Percentiles rank a stretch among this genome's conserved stretches.
Evolutionary conservation across 345 rosid species (phyloP).

Genomic region (Eucalyptus marginata): DNA sequence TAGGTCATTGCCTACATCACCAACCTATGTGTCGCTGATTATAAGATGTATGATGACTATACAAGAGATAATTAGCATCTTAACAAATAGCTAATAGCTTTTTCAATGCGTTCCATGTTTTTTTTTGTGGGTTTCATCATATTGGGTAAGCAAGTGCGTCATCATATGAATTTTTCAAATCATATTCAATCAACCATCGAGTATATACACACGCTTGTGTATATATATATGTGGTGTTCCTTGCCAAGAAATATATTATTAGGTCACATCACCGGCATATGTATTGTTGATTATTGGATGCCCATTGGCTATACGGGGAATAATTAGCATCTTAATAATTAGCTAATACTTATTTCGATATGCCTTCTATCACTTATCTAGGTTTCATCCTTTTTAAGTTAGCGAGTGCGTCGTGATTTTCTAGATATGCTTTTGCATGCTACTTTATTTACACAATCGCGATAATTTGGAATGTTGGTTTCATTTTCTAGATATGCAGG

Average conservation of each 20-base stretch:
- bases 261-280: no score
- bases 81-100: no score
- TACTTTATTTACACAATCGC: neutral
- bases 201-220: accelerated
- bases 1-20: neutral
- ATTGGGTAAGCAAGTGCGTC: neutral
- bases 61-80: neutral
- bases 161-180: neutral
- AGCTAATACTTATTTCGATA: neutral
- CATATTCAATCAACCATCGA: accelerated
- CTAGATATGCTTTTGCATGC: accelerated
- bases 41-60: accelerated
- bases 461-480: neutral
- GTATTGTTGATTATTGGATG: neutral
- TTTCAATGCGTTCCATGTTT: neutral
- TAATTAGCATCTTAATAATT: neutral
- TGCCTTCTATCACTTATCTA: accelerated
- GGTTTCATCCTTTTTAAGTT: neutral
- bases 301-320: accelerated
- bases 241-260: accelerated
- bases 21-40: accelerated
- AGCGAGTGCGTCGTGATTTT: accelerated
- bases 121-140: neutral
- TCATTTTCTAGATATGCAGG: accelerated
- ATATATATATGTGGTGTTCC: neutral